These are phyloP conservation scores for Colletotrichum sojae DNA, from an alignment of 2,329 filamentous ascomycete genomes.

Conservation along the genomic window DNA sequence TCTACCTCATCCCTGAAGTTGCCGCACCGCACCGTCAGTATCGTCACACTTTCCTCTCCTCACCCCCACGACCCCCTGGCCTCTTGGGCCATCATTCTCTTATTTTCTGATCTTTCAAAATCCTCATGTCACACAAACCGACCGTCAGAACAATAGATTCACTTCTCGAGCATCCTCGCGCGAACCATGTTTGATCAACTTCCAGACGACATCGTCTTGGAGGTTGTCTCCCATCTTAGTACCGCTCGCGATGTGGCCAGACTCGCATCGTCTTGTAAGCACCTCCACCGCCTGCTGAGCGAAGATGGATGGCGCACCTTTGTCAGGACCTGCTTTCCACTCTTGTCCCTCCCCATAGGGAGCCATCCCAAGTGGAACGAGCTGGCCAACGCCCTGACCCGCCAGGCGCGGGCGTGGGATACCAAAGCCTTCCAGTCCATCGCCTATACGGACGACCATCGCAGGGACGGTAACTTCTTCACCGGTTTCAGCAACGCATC, in stretches of 20 bases:
- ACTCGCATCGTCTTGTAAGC: conserved; percentile 56
- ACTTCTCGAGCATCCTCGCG: conserved; percentile 15
- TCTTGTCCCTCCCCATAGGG: conserved; percentile 51
- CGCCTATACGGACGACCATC: conserved; percentile 47
- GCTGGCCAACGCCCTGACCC: conserved; percentile 63
- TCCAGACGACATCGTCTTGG: conserved; percentile 65
- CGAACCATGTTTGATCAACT: conserved; percentile 54
- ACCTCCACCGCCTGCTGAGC: conserved; percentile 55
- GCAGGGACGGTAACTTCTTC: conserved; percentile 41
- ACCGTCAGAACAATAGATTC: conserved; percentile 25
- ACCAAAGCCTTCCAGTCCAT: conserved; percentile 55
- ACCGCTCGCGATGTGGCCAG: conserved; percentile 63
- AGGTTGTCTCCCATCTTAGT: conserved; percentile 62
- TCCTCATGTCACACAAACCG: conserved; percentile 28
- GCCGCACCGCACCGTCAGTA: conserved; percentile 22
- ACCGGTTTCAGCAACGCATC: conserved; percentile 26
- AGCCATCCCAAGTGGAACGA: conserved; percentile 50
- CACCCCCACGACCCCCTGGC: neutral
- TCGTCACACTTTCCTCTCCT: neutral
- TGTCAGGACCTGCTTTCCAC: conserved; percentile 60
- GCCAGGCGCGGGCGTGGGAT: conserved; percentile 68
- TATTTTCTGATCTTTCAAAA: neutral
- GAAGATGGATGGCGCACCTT: conserved; percentile 66
- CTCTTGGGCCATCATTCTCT: neutral
- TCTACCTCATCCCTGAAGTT: neutral